Base-by-base conservation (phyloP, 2,329 filamentous ascomycete genomes). In the Arthrobotrys entomopaga region DNA sequence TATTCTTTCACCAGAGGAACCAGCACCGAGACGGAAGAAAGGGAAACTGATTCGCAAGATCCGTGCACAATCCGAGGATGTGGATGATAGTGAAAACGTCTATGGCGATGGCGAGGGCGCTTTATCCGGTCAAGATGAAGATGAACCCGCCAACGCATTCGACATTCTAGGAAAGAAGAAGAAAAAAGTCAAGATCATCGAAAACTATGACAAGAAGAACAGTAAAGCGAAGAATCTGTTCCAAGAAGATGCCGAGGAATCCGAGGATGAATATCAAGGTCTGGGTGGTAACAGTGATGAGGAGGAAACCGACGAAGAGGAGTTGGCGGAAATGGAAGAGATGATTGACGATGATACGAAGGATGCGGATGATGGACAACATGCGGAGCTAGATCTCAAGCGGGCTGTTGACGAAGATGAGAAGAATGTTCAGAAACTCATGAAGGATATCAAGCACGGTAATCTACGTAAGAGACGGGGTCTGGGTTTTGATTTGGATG, bases 201-300 rank as follows among this genome's bases (percentile, higher is more conserved):
- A 86, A 15, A 84, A 85, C 0, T 96, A 93, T 78, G 87, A 97
- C 82, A 91, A 90, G 81, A 93, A 92, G 82, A 93, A 90, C 81
- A 96, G 92, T 82, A 89, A 91, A 80, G 94, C 93, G 0, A 93
- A 89, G 79, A 89, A 90, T 22, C 91, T 97, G 86, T 86, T 99
- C 42, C 88, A 98, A 77, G 95, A 97, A 77, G 93, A 96, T 80
- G 94, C 95, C 74, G 92, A 97, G 79, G 95, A 99, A 82, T 99
- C 95, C 0, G 96, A 99, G 80, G 95, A 99, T 80, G 95, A 99
- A 81, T 99, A 98, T 81, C 94, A 93, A 43, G 95, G 95, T 3
- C 85, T 99, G 8, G 95, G 95, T 77, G 95, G 95, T 76, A 90
- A 85, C 10, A 94, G 93, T 81, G 93, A 94, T 73, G 94, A 98